Conservation (phyloP, 2,329 filamentous ascomycete genomes). For the Colletotrichum cuscutae region DNA sequence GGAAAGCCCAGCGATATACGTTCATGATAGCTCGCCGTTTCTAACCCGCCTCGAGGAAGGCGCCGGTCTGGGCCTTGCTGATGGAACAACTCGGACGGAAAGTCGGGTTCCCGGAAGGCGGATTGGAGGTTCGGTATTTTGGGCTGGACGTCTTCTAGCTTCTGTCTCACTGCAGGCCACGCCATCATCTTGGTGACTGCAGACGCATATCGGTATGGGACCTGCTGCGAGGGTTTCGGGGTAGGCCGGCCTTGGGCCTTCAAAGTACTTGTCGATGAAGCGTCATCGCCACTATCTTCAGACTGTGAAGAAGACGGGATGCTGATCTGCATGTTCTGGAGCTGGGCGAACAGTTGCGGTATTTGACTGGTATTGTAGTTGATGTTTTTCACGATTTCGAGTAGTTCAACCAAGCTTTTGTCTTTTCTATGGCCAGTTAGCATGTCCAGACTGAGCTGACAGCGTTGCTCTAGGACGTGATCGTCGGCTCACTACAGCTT, state of each 20-base stretch:
- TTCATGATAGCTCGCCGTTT: neutral
- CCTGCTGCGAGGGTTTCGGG: neutral
- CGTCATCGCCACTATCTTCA: constrained; percentile 10
- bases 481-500: neutral
- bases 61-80: constrained; percentile 8
- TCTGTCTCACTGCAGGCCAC: constrained; percentile 33
- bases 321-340: neutral
- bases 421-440: constrained; percentile 60
- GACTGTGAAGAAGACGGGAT: neutral
- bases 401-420: constrained; percentile 69
- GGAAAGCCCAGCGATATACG: constrained; percentile 1
- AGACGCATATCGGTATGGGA: constrained; percentile 22
- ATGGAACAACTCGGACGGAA: constrained; percentile 20
- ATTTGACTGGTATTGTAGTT: constrained; percentile 53
- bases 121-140: constrained; percentile 18
- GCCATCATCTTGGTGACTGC: constrained; percentile 29
- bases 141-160: constrained; percentile 19
- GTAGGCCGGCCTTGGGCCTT: constrained; percentile 17
- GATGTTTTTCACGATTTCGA: constrained; percentile 64
- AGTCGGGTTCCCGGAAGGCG: constrained; percentile 15
- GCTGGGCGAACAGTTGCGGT: neutral
- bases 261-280: constrained; percentile 35
- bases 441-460: neutral
- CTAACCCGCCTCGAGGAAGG: constrained; percentile 24
- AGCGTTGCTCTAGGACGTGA: constrained; percentile 15